Base-by-base conservation (phyloP, 345 rosid species). In the Eucalyptus regnans region DNA sequence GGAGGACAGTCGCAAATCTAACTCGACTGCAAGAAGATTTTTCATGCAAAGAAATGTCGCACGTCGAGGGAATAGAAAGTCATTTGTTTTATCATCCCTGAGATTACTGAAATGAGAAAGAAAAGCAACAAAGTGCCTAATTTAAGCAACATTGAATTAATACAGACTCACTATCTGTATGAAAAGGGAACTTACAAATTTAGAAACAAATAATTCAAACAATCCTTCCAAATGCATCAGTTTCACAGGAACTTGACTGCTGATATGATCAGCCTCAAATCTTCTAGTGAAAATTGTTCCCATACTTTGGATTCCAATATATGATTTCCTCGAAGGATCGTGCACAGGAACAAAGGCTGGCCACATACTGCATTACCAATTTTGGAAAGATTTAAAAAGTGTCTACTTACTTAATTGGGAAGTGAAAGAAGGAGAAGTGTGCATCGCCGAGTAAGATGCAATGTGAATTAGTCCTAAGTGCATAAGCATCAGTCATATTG, bases 311-410 rank as follows among this genome's bases (percentile, higher is more conserved):
- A 98, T 98, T 86, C 99, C 99, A 89, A 96, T 95, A 92, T 93
- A 96, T 87, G 99, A 96, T 90, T 95, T 91, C 71, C 99, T 93
- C 44, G 99, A 96, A 91, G 99, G 99, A 92, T 94, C 99, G 76
- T 96, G 99, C 90, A 98, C 99, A 33, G 99, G 99, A 88, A 98
- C 99, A 95, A 98, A 97, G 88, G 96, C 99, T 85, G 99, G 97
- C 98, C 97, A 97, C 92, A 94, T 92, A 94, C 99, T 97, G 94
- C 92, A 93, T 81, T 37, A 85, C 87, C 90, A 81, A 91, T 83
- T 86, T 87, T 89, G 33, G 88, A n/a, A 90, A 51, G 46, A 58
- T 12, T 48, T 48, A 31, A 56, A 46, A 68, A 22, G 84, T 20
- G 84, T 76, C 48, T 41, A 22, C 84, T 23, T 76, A 76, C 29